A percentile compares a stretch with the other conserved stretches of the same genome.
Conservation (phyloP, 257 asterid genomes). For the Cordia subcordata region DNA sequence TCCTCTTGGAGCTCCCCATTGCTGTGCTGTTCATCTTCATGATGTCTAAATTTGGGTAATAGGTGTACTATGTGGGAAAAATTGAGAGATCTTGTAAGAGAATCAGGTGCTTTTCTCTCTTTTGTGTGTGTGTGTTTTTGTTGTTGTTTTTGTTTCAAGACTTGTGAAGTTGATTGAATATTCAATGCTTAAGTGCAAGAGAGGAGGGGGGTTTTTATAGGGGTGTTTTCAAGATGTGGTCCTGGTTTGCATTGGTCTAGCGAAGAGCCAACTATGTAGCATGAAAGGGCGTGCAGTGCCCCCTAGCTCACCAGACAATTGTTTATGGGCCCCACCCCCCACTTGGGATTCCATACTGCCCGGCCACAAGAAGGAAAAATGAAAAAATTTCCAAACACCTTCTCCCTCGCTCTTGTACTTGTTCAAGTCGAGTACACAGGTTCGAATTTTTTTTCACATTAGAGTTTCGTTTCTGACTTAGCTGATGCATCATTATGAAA, state of each 20-base stretch:
- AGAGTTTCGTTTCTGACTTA: too few species aligned
- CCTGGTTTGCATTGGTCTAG: slow-evolving; percentile 44
- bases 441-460: too few species aligned
- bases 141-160: too few species aligned
- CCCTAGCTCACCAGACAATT: slow-evolving; percentile 45
- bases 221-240: slow-evolving; percentile 30
- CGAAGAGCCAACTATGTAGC: slow-evolving; percentile 60
- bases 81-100: background rate
- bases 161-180: background rate
- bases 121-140: background rate
- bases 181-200: background rate
- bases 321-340: slow-evolving; percentile 35
- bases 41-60: background rate
- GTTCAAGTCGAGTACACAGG: too few species aligned
- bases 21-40: slow-evolving; percentile 4
- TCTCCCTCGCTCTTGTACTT: too few species aligned
- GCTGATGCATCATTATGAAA: too few species aligned
- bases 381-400: slow-evolving; percentile 1
- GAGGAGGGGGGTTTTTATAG: slow-evolving; percentile 35
- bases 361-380: slow-evolving; percentile 2
- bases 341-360: slow-evolving; percentile 31
- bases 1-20: slow-evolving; percentile 4
- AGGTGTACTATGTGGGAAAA: background rate
- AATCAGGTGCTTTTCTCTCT: too few species aligned
- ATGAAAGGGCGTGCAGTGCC: slow-evolving; percentile 59